Conservation (phyloP, 1,139 yeast genomes). For the Diutina scorzettiae region DNA sequence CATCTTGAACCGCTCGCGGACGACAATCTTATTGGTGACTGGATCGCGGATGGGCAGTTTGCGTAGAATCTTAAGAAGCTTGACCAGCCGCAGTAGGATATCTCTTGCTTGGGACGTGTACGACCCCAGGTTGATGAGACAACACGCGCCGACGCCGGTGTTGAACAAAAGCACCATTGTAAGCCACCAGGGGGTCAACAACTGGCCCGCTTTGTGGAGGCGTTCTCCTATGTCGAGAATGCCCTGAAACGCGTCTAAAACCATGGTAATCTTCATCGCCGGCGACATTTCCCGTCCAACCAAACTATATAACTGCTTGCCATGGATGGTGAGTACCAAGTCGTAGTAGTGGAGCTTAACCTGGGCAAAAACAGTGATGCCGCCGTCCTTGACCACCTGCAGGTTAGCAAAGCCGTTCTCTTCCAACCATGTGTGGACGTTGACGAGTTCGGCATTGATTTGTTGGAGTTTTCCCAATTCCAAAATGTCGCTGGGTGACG, state of each 20-base stretch:
- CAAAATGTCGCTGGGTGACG: constrained; percentile 17
- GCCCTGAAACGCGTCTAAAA: constrained; percentile 27
- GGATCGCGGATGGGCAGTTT: constrained; percentile 21
- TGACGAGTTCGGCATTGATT: constrained; percentile 21
- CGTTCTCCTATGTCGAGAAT: constrained; percentile 23
- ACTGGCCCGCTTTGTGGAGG: constrained; percentile 21
- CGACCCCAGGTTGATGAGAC: constrained; percentile 32
- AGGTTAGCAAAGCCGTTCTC: constrained; percentile 23
- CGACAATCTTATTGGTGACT: constrained; percentile 21
- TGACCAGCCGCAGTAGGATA: constrained; percentile 17
- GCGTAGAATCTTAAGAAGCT: constrained; percentile 17
- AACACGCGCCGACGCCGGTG: constrained; percentile 35
- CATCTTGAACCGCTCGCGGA: constrained; percentile 41
- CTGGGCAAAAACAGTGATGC: constrained; percentile 18
- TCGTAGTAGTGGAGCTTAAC: constrained; percentile 33
- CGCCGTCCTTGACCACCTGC: constrained; percentile 11
- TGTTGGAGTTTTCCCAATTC: constrained; percentile 22
- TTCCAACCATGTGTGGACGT: constrained; percentile 23
- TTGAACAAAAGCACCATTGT: constrained; percentile 34
- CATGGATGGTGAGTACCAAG: constrained; percentile 25
- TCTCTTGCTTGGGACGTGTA: constrained; percentile 15
- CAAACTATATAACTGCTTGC: constrained; percentile 22
- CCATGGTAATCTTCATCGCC: constrained; percentile 23
- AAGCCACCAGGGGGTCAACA: constrained; percentile 46
- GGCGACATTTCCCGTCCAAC: constrained; percentile 22